Base-by-base conservation (phyloP, 305 asterid species). In the Lippia alba region DNA sequence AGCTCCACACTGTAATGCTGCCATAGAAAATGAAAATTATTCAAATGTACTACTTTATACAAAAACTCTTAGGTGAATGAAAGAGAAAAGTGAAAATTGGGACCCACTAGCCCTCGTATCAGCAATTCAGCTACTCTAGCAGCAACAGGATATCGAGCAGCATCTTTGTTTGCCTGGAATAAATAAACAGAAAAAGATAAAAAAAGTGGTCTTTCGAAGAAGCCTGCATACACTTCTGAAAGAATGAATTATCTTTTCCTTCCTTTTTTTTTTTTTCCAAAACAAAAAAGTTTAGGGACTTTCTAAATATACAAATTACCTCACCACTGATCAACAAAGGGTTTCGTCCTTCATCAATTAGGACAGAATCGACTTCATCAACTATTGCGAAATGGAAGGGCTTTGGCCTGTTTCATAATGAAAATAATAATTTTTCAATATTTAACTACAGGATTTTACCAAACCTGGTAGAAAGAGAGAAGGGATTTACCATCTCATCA, bases 381-480 rank as follows among this genome's bases (percentile, higher is more conserved):
- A 92, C 96, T 79, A 95, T 83, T n/a, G 94, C 96, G 85, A 90
- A 92, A 84, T 95, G 96, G 83, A 95, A 95, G 76, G 99, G 96
- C 72, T 83, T 92, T 63, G 99, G 97, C 98, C 98, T 94, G 91
- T 76, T 81, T 70, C 72, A 80, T 62, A 40, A 74, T 53, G 30
- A 77, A 49, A 59, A 61, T 17, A 34, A 55, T 24, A 34, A 55
- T 64, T 51, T 36, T 55, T 65, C 36, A 59, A 73, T 66, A 36
- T 61, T 14, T 20, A 67, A 54, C 36, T 16, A 64, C 46, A 64
- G 34, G 19, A 36, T 24, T 72, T 32, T 75, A 66, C 56, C 19
- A 53, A 36, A 72, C 56, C 17, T 19, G 69, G 53, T 62, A 51
- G 12, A 71, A 74, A 54, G 72, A 70, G 18, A 24, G 61, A 68